A percentile compares a stretch with the other conserved stretches of the same genome.
These are phyloP conservation scores for Mycena vulgaris DNA, from an alignment of 768 basidiomycete species.

Conservation along the genomic window DNA sequence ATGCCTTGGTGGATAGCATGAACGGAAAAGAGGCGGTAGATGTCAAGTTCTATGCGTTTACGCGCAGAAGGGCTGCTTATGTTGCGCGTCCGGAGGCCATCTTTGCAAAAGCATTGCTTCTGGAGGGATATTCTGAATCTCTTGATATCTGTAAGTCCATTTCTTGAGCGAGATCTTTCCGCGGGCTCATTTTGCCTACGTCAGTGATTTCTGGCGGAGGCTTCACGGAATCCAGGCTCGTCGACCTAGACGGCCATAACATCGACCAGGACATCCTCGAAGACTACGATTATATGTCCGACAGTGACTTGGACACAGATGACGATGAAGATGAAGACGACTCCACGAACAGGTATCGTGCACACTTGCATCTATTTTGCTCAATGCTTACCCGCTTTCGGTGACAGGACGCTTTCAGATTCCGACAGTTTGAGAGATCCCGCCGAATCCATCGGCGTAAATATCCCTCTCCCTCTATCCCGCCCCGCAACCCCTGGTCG, in stretches of 20 bases:
- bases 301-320: slow-evolving; percentile 40
- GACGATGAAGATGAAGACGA: neutral
- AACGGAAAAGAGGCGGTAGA: slow-evolving; percentile 18
- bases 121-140: slow-evolving; percentile 11
- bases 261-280: neutral
- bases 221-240: slow-evolving; percentile 18
- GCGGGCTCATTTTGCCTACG: too few species aligned
- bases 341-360: too few species aligned
- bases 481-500: neutral
- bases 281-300: slow-evolving; percentile 38
- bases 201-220: slow-evolving; percentile 34
- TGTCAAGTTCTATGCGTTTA: slow-evolving; percentile 30
- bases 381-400: too few species aligned
- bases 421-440: too few species aligned
- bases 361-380: too few species aligned
- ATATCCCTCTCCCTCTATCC: neutral
- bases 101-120: slow-evolving; percentile 4
- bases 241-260: slow-evolving; percentile 19
- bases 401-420: too few species aligned
- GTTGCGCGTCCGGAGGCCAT: slow-evolving; percentile 18
- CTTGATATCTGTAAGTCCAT: slow-evolving; percentile 23
- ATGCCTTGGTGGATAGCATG: neutral
- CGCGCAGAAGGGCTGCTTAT: neutral
- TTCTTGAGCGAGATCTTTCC: neutral
- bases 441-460: too few species aligned